Evolutionary conservation across 495 filamentous ascomycete species (phyloP).

Genomic region (Opeltia flavorubescens): DNA sequence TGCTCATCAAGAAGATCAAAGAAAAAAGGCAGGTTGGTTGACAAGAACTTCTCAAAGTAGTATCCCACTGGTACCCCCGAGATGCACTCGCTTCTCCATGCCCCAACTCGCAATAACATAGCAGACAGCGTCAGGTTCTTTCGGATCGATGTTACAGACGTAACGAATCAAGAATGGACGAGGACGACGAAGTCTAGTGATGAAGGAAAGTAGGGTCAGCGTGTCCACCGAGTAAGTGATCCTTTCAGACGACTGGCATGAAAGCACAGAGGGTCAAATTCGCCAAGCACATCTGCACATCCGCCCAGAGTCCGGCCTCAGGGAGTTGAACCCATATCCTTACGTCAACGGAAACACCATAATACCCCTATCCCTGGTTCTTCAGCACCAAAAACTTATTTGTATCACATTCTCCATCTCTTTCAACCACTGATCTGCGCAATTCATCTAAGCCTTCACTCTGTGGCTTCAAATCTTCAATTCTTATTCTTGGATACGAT

Average conservation of each 20-base stretch:
- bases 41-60: background rate
- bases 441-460: too few relatives aligned
- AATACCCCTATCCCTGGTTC: too few relatives aligned
- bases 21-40: background rate
- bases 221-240: conserved; percentile 1
- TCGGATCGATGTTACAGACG: background rate
- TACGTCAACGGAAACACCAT: too few relatives aligned
- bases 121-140: background rate
- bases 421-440: too few relatives aligned
- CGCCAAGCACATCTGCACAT: background rate
- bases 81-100: background rate
- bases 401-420: too few relatives aligned
- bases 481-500: too few relatives aligned
- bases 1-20: background rate
- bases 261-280: conserved; percentile 1
- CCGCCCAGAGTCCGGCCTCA: background rate
- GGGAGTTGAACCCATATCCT: conserved; percentile 1
- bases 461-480: too few relatives aligned
- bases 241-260: conserved; percentile 1
- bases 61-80: background rate
- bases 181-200: background rate
- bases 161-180: background rate
- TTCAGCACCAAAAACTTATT: too few relatives aligned
- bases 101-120: background rate
- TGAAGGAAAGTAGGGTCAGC: conserved; percentile 1